These are phyloP conservation scores for Paramecium tetraurelia DNA, from an alignment of 73 alveolate genomes.

Conservation along the genomic window DNA sequence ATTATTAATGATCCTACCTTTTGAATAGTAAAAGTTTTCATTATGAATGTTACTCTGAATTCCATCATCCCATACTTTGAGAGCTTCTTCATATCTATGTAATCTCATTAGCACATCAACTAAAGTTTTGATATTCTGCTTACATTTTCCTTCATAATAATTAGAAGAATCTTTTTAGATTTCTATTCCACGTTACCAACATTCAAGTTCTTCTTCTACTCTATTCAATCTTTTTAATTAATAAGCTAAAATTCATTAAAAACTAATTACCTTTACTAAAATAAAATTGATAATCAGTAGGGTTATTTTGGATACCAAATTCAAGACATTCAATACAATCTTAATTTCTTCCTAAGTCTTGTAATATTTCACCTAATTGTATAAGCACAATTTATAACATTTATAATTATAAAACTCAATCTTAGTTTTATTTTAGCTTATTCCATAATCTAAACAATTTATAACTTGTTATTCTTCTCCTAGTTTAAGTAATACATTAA, in stretches of 20 bases:
- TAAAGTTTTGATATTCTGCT: not conserved
- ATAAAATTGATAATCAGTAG: not conserved
- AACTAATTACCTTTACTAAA: not conserved
- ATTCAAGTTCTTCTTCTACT: not conserved
- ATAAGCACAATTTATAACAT: not conserved
- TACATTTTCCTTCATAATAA: not conserved
- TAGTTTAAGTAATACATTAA: not conserved
- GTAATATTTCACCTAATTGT: not conserved
- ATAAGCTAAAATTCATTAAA: not conserved
- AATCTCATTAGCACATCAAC: not conserved
- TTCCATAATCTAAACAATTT: not conserved
- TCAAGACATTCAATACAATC: not conserved
- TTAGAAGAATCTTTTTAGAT: not conserved
- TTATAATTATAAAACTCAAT: not conserved
- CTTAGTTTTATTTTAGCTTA: not conserved
- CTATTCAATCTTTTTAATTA: not conserved
- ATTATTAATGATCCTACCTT: not conserved
- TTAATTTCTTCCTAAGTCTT: not conserved
- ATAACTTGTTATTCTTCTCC: not conserved
- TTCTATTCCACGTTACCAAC: not conserved
- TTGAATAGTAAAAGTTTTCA: not conserved
- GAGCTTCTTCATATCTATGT: not conserved
- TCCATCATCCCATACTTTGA: not conserved
- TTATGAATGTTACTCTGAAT: not conserved
- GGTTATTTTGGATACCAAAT: not conserved